A percentile compares a stretch with the other conserved stretches of the same genome.
Evolutionary conservation across 2,329 filamentous ascomycete species (phyloP).

Genomic region (Alternaria dauci): DNA sequence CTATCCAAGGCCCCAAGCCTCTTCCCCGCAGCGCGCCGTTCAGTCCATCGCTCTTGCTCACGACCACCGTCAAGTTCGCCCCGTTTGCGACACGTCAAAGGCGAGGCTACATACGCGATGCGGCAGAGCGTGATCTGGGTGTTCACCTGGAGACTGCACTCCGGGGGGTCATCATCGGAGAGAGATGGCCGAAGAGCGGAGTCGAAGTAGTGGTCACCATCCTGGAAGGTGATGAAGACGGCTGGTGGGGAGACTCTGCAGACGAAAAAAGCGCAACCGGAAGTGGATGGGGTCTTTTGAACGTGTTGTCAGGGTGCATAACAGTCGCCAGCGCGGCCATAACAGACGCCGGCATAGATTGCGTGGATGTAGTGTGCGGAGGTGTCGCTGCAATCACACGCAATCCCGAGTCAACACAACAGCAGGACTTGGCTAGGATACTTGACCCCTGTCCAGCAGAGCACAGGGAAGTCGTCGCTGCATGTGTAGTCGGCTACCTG

Average conservation of each 20-base stretch:
- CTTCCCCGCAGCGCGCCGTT: slow-evolving; percentile 90
- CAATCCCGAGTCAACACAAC: slow-evolving; percentile 33
- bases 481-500: slow-evolving; percentile 90
- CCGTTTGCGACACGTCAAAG: slow-evolving; percentile 88
- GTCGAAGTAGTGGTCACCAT: slow-evolving; percentile 95
- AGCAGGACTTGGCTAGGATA: slow-evolving; percentile 61
- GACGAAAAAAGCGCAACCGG: slow-evolving; percentile 58
- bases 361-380: slow-evolving; percentile 86
- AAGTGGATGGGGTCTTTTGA: slow-evolving; percentile 86
- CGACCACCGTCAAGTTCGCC: slow-evolving; percentile 94
- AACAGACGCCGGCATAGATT: slow-evolving; percentile 94
- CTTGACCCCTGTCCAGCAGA: slow-evolving; percentile 86
- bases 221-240: slow-evolving; percentile 89
- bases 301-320: slow-evolving; percentile 88
- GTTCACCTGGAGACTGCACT: slow-evolving; percentile 92
- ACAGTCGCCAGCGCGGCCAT: slow-evolving; percentile 93
- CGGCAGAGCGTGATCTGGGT: slow-evolving; percentile 85
- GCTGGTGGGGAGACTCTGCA: slow-evolving; percentile 65
- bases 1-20: slow-evolving; percentile 90
- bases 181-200: slow-evolving; percentile 97
- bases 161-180: slow-evolving; percentile 87
- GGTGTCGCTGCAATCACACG: slow-evolving; percentile 84
- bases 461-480: slow-evolving; percentile 77
- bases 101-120: slow-evolving; percentile 85
- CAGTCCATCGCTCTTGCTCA: slow-evolving; percentile 88